Percentiles rank a stretch among this genome's conserved stretches.
phyloP scores from a whole-genome alignment of 371 early-diverging fungal species.

The Circinella minor region DNA sequence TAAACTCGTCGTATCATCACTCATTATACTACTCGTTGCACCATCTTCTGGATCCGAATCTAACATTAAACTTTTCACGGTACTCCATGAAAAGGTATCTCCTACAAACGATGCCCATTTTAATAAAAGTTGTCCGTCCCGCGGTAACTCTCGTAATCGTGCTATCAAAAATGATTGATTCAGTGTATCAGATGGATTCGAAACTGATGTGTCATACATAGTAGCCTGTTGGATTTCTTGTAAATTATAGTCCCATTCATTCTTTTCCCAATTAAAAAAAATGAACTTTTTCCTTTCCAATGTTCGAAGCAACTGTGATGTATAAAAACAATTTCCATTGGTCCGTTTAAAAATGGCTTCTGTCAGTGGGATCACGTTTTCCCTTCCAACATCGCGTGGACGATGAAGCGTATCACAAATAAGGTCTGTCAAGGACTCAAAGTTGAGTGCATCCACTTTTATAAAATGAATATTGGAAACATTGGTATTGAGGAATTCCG shows the following conservation, averaged over 20 bases:
- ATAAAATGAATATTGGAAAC: constrained; percentile 30
- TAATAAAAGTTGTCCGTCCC: constrained; percentile 38
- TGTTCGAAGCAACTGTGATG: constrained; percentile 37
- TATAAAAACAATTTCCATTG: constrained; percentile 48
- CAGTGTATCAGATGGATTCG: neutral
- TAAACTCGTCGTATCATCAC: neutral
- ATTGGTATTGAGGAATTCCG: constrained; percentile 27
- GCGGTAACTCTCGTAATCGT: constrained; percentile 38
- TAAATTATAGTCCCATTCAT: constrained; percentile 49
- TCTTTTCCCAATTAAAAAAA: constrained; percentile 52
- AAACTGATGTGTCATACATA: neutral
- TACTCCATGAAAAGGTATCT: constrained; percentile 50
- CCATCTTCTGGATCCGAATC: constrained; percentile 40
- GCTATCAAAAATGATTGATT: constrained; percentile 38
- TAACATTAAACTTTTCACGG: constrained; percentile 44
- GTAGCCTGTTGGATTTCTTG: constrained; percentile 25
- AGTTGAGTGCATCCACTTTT: constrained; percentile 33
- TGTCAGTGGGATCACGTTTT: constrained; percentile 35
- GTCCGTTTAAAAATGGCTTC: constrained; percentile 41
- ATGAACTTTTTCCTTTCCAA: constrained; percentile 48
- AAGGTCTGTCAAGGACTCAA: constrained; percentile 37
- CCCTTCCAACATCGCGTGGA: constrained; percentile 19
- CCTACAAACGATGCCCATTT: constrained; percentile 52
- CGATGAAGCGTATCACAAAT: constrained; percentile 41
- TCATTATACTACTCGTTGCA: neutral